phyloP scores from a whole-genome alignment of 805 yeast genomes.

The Sungouiozyma ichnusensis region DNA sequence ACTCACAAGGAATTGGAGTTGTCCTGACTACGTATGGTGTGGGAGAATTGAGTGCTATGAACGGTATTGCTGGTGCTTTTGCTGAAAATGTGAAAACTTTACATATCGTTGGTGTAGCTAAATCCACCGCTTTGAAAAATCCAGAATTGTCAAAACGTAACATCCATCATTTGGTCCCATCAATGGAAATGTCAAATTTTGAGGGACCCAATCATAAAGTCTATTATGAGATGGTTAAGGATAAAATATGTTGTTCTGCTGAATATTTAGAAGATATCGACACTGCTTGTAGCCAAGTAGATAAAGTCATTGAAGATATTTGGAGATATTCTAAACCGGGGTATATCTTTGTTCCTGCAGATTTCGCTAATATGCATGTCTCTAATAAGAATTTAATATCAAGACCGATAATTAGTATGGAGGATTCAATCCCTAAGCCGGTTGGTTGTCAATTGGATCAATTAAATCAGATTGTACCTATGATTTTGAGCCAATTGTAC shows the following conservation, averaged over 20 bases:
- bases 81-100: constrained; percentile 72
- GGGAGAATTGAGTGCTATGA: constrained; percentile 77
- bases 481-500: constrained; percentile 43
- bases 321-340: constrained; percentile 64
- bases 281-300: constrained; percentile 47
- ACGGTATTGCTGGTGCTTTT: constrained; percentile 74
- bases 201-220: constrained; percentile 53
- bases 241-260: constrained; percentile 44
- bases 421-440: constrained; percentile 6
- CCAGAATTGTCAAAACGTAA: constrained; percentile 20
- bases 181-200: constrained; percentile 32
- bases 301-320: constrained; percentile 49
- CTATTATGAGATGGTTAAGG: constrained; percentile 53
- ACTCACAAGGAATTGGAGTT: constrained; percentile 53
- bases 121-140: constrained; percentile 5
- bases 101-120: constrained; percentile 62
- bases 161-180: constrained; percentile 55
- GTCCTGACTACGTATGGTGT: constrained; percentile 68
- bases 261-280: constrained; percentile 38
- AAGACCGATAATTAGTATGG: constrained; percentile 10
- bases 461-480: constrained; percentile 27
- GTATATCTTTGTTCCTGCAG: constrained; percentile 66
- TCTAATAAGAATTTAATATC: constrained; percentile 10
- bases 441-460: not conserved
- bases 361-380: constrained; percentile 39